Evolutionary conservation across 139 green algal genomes (phyloP), one percentile per base, ranked within the genome.

Genomic region (Closterium sp.): DNA sequence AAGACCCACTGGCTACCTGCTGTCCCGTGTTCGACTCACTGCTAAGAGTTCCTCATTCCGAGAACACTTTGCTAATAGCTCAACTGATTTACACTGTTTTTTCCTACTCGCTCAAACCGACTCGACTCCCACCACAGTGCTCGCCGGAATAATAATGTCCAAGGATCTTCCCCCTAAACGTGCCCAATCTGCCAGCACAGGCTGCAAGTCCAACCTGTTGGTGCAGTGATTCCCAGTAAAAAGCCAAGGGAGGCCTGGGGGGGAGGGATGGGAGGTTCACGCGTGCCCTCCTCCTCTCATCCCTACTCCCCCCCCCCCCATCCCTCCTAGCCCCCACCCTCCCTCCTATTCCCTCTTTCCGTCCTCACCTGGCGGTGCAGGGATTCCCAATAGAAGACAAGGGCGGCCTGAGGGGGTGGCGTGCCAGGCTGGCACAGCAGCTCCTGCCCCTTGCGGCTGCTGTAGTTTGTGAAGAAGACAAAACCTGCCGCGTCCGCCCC

Each of bases 401-500:
- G 94, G 0, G 96, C 96, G 10, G 96, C 96, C 55, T 76, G 55
- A 76, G 55, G 7, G 55, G 55, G 12, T 19, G 55, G 55, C 55
- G 25, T 19, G 55, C 55, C 55, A 76, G 55, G 55, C 1, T 87
- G n/a, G 4, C 90, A 33, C 7, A 55, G 32, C 33, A 98, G 93
- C 85, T 98, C 95, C 5, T 86, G 32, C 7, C 93, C 96, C 92
- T 97, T 97, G 43, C 93, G 90, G 88, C 94, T 96, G 88, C 84
- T 84, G 94, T 98, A 98, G 94, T 99, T 99, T 33, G 97, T 98
- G 89, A 97, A 99, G 89, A 90, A 94, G 0, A 96, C 94, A 90
- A 99, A 98, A 0, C 97, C 97, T 0, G 94, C 85, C 31, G 95
- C 7, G 86, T 96, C 95, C 36, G 95, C 96, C n/a, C 96, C 97